These are phyloP conservation scores for Adenanthera pavonina DNA, from an alignment of 306 rosid genomes.

Conservation along the genomic window DNA sequence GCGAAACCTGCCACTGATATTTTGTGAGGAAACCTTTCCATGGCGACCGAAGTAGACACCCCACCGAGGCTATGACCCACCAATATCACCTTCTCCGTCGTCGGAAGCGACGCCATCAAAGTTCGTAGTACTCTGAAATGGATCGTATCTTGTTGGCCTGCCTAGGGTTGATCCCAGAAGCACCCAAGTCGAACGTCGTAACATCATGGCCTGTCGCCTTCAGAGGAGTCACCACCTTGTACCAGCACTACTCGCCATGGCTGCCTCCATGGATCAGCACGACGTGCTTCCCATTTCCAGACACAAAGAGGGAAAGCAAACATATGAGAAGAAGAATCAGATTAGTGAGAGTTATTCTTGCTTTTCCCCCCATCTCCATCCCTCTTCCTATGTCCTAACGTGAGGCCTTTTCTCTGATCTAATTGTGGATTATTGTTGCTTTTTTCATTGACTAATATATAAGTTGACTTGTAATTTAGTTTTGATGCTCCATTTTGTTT, in stretches of 20 bases:
- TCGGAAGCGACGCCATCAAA: conserved; percentile 50
- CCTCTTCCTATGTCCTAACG: too few relatives aligned
- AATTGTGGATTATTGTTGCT: too few relatives aligned
- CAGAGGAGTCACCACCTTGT: conserved; percentile 48
- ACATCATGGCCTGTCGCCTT: conserved; percentile 45
- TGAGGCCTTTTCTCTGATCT: too few relatives aligned
- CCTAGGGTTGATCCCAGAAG: conserved; percentile 51
- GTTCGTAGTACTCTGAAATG: conserved; percentile 46
- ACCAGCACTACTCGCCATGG: conserved; percentile 70
- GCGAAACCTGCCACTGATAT: conserved; percentile 48
- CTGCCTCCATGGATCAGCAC: conserved; percentile 61
- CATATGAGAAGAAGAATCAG: neutral
- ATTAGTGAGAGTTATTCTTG: neutral
- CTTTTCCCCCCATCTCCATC: neutral
- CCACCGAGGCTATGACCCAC: conserved; percentile 68
- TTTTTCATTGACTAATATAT: too few relatives aligned
- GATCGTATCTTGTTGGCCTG: conserved; percentile 43
- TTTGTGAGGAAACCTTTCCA: conserved; percentile 58
- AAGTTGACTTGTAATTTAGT: too few relatives aligned
- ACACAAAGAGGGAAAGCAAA: neutral
- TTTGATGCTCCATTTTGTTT: too few relatives aligned
- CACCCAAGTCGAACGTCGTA: conserved; percentile 54
- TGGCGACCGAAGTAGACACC: conserved; percentile 48
- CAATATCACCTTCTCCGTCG: conserved; percentile 41
- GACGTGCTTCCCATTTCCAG: conserved; percentile 37